A percentile compares a stretch with the other conserved stretches of the same genome.
These are phyloP conservation scores for Geotrichum phurueaensis DNA, from an alignment of 1,139 yeast species.

Conservation along the genomic window DNA sequence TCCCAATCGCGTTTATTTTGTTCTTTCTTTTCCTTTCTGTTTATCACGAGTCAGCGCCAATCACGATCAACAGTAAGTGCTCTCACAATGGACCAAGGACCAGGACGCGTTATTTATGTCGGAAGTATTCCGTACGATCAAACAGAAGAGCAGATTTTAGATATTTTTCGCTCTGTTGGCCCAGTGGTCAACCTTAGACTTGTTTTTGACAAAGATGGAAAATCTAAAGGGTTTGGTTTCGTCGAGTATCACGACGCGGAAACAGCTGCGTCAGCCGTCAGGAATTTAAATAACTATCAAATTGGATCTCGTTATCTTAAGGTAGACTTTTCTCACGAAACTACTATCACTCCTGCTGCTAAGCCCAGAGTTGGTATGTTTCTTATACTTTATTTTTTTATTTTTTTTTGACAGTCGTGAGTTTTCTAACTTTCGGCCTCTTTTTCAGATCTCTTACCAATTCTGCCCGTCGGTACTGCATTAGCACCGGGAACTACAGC, in stretches of 20 bases:
- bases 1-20: background rate
- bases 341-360: conserved; percentile 17
- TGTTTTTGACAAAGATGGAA: conserved; percentile 81
- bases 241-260: conserved; percentile 69
- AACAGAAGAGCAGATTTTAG: conserved; percentile 86
- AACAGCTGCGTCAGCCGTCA: conserved; percentile 85
- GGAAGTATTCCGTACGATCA: conserved; percentile 70
- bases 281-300: conserved; percentile 75
- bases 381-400: background rate
- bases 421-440: background rate
- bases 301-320: conserved; percentile 67
- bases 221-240: conserved; percentile 86
- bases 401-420: background rate
- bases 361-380: conserved; percentile 5
- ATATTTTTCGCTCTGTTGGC: conserved; percentile 73
- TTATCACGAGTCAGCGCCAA: background rate
- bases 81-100: conserved; percentile 3
- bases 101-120: conserved; percentile 46
- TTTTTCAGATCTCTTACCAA: conserved; percentile 24
- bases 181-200: conserved; percentile 75
- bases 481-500: conserved; percentile 49
- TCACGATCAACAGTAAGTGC: background rate
- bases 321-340: conserved; percentile 57
- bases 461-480: conserved; percentile 32
- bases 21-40: background rate